These are phyloP conservation scores for Chenopodium quinoa DNA, from an alignment of 148 eudicot species.

Conservation along the genomic window DNA sequence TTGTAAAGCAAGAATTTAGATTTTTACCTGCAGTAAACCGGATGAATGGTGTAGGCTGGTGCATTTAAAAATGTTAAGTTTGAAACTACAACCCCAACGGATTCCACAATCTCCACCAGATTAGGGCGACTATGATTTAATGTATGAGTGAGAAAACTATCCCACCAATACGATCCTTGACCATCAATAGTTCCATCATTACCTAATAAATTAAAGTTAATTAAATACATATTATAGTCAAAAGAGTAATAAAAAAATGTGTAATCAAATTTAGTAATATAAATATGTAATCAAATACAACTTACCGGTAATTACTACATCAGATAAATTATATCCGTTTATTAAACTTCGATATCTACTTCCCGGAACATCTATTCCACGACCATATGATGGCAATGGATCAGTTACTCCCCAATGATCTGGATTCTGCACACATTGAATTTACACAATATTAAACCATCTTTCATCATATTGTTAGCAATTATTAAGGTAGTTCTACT, in stretches of 20 bases:
- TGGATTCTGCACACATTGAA: slow-evolving; percentile 31
- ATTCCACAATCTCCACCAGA: slow-evolving; percentile 48
- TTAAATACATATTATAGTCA: background rate
- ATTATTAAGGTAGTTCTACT: too few relatives aligned
- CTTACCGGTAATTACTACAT: slow-evolving; percentile 56
- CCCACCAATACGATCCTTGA: slow-evolving; percentile 63
- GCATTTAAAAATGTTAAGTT: slow-evolving; percentile 53
- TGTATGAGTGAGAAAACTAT: slow-evolving; percentile 33
- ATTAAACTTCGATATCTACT: slow-evolving; percentile 46
- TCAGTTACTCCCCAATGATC: slow-evolving; percentile 42
- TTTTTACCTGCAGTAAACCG: slow-evolving; percentile 54
- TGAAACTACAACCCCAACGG: slow-evolving; percentile 43
- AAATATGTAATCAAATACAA: background rate
- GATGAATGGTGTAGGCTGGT: slow-evolving; percentile 45
- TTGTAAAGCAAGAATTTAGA: background rate
- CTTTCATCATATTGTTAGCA: too few relatives aligned
- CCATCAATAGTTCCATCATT: slow-evolving; percentile 58
- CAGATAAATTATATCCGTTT: slow-evolving; percentile 45
- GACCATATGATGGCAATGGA: slow-evolving; percentile 56
- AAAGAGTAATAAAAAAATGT: background rate
- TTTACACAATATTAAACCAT: too few relatives aligned
- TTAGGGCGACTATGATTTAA: slow-evolving; percentile 55
- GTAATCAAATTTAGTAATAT: too few relatives aligned
- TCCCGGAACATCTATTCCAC: slow-evolving; percentile 45
- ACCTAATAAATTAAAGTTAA: slow-evolving; percentile 28